These are phyloP conservation scores for Geranium brycei DNA, from an alignment of 345 rosid genomes.

Conservation along the genomic window DNA sequence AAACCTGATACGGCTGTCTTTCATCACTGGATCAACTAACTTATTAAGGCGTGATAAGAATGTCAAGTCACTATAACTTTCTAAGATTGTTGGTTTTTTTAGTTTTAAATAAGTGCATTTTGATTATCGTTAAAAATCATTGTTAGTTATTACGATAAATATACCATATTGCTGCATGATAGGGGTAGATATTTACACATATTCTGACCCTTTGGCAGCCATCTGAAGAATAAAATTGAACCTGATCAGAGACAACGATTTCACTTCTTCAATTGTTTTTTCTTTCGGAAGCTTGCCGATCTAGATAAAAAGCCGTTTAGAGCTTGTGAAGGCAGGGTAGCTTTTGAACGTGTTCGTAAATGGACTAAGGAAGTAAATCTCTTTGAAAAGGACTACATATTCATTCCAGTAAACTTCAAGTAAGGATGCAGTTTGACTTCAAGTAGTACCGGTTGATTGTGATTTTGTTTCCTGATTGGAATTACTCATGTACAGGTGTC, in stretches of 20 bases:
- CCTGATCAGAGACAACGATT: conserved; percentile 52
- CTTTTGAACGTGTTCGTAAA: conserved; percentile 84
- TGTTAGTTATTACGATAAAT: not conserved
- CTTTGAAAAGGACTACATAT: conserved; percentile 84
- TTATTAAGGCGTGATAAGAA: no score
- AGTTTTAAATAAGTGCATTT: not conserved
- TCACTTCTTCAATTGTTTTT: conserved; percentile 94
- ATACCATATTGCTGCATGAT: not conserved
- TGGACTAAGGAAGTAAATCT: conserved; percentile 94
- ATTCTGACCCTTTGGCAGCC: conserved; percentile 28
- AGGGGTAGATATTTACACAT: not conserved
- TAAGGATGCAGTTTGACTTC: conserved; percentile 22
- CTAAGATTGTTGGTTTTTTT: not conserved
- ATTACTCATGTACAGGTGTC: conserved; percentile 45
- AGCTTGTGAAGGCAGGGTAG: conserved; percentile 89
- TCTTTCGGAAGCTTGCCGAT: conserved; percentile 98
- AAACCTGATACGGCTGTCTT: no score
- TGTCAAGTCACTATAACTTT: not conserved
- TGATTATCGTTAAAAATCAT: not conserved
- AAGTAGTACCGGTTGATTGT: not conserved
- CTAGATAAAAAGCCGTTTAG: conserved; percentile 93
- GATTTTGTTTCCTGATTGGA: conserved; percentile 7
- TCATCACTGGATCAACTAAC: no score
- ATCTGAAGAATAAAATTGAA: conserved; percentile 65
- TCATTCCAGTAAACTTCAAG: conserved; percentile 92